Conservation (phyloP, 306 rosid species). For the Fagus crenata region DNA sequence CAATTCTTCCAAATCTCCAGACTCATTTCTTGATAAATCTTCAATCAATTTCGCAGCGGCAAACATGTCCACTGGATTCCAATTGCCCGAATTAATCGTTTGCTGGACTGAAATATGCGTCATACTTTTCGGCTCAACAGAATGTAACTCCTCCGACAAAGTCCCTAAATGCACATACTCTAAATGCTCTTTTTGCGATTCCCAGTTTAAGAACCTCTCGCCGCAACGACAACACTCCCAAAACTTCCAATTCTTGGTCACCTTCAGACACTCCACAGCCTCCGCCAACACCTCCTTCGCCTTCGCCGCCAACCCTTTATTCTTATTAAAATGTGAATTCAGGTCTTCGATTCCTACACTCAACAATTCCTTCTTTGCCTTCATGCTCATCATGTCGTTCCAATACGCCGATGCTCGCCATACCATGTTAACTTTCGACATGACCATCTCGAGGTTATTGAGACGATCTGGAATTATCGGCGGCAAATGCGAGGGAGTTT, state of each 20-base stretch:
- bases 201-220: too few relatives aligned
- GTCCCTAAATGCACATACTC: neutral
- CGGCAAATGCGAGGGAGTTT: too few relatives aligned
- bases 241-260: too few relatives aligned
- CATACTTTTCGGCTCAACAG: neutral
- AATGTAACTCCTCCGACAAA: neutral
- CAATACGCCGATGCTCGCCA: neutral
- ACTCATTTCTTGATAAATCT: neutral
- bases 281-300: neutral
- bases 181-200: too few relatives aligned
- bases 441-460: too few relatives aligned
- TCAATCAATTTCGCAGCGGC: neutral
- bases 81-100: neutral
- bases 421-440: too few relatives aligned
- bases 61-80: neutral
- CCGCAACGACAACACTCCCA: too few relatives aligned
- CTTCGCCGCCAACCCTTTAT: neutral
- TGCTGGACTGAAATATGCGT: too few relatives aligned
- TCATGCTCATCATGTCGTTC: neutral
- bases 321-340: neutral
- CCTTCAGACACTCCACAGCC: too few relatives aligned
- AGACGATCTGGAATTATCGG: too few relatives aligned
- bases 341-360: neutral
- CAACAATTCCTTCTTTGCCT: too few relatives aligned
- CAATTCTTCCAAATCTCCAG: neutral